Percentiles rank a stretch among this genome's conserved stretches.
Conservation (phyloP, 257 asterid species). For the Pogostemon cablin region DNA sequence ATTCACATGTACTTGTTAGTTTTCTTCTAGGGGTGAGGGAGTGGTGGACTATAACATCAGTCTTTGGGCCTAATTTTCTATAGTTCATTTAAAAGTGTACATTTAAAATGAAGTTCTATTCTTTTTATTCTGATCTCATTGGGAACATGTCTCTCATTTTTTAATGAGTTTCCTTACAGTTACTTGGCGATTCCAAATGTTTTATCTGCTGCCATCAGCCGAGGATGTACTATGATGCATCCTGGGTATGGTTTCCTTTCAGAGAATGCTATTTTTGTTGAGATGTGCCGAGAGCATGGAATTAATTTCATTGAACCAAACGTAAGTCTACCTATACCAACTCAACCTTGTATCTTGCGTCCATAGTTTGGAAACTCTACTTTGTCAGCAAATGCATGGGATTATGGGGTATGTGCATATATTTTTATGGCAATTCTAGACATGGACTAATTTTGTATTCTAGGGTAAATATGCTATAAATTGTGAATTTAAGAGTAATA, state of each 20-base stretch:
- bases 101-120: too few relatives aligned
- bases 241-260: slow-evolving; percentile 99
- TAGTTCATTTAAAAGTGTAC: too few relatives aligned
- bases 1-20: not conserved
- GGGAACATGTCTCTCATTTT: too few relatives aligned
- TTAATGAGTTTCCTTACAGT: slow-evolving; percentile 51
- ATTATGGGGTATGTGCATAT: too few relatives aligned
- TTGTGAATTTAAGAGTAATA: too few relatives aligned
- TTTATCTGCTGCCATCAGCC: slow-evolving; percentile 89
- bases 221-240: slow-evolving; percentile 94
- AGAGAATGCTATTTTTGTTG: slow-evolving; percentile 95
- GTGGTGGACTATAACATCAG: not conserved
- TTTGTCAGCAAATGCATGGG: too few relatives aligned
- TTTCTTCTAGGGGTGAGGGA: not conserved
- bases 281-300: slow-evolving; percentile 89
- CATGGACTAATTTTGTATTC: too few relatives aligned
- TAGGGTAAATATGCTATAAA: too few relatives aligned
- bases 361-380: too few relatives aligned
- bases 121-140: too few relatives aligned
- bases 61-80: slow-evolving; percentile 8
- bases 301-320: slow-evolving; percentile 97
- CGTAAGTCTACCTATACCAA: slow-evolving; percentile 43
- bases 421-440: too few relatives aligned
- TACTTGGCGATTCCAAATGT: slow-evolving; percentile 87
- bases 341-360: slow-evolving; percentile 2